A percentile compares a stretch with the other conserved stretches of the same genome.
These are phyloP conservation scores for Cercospora beticola DNA, from an alignment of 2,329 filamentous ascomycete species.

Conservation along the genomic window DNA sequence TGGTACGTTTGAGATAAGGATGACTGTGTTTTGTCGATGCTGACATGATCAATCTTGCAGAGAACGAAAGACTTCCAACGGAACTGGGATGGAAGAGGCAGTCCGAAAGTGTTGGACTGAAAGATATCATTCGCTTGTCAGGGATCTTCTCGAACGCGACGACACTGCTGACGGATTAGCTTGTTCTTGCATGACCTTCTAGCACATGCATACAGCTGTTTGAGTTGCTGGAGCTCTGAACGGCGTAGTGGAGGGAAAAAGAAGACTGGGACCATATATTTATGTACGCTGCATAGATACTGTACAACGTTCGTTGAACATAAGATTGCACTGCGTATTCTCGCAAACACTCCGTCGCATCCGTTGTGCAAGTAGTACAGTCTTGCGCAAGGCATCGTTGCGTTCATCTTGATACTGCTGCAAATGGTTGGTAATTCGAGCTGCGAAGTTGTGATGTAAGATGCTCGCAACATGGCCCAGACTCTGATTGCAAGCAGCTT, in stretches of 20 bases:
- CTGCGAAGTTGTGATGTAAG: not conserved
- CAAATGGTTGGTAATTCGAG: not conserved
- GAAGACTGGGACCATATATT: not conserved
- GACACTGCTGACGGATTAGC: conserved; percentile 17
- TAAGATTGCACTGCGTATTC: not conserved
- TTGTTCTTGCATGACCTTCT: not conserved
- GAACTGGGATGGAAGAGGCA: conserved; percentile 44
- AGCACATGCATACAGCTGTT: not conserved
- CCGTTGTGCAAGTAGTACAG: not conserved
- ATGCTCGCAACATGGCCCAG: not conserved
- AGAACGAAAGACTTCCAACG: conserved; percentile 46
- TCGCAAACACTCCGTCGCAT: not conserved
- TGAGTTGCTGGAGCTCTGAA: not conserved
- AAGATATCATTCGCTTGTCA: conserved; percentile 19
- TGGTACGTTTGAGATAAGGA: conserved; percentile 34
- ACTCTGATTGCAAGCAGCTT: not conserved
- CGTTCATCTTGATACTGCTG: not conserved
- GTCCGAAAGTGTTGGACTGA: conserved; percentile 21
- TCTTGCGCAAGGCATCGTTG: not conserved
- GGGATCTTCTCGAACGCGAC: conserved; percentile 18
- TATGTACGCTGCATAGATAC: no score
- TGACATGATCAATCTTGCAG: conserved; percentile 28
- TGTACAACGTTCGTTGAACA: not conserved
- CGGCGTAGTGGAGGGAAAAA: not conserved
- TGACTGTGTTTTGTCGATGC: not conserved